Evolutionary conservation across 1,284 basidiomycete genomes (phyloP).

Genomic region (Moesziomyces globuligerus): DNA sequence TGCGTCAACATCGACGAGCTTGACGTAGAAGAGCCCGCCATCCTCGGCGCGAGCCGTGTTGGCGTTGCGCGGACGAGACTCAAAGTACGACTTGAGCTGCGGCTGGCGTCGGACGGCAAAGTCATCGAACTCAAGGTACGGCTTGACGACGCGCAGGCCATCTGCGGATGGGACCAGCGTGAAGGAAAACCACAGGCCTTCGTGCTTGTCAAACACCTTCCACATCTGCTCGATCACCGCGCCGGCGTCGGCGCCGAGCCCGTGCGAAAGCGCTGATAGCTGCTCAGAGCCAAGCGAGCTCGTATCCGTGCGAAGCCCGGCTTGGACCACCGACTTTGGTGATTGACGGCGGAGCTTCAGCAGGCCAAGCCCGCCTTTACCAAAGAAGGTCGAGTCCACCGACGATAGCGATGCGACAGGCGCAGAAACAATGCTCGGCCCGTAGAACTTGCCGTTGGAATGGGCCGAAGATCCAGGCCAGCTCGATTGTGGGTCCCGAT

Average conservation of each 20-base stretch:
- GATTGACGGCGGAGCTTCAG: slow-evolving; percentile 25
- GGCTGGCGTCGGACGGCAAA: slow-evolving; percentile 47
- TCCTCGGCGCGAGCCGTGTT: slow-evolving; percentile 47
- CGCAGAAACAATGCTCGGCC: slow-evolving; percentile 42
- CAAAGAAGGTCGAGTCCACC: slow-evolving; percentile 33
- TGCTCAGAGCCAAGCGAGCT: not conserved
- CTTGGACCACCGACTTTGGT: slow-evolving; percentile 1
- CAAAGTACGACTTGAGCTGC: slow-evolving; percentile 31
- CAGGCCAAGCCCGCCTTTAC: slow-evolving; percentile 43
- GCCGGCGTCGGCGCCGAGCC: slow-evolving; percentile 10
- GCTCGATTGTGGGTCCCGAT: slow-evolving; percentile 29
- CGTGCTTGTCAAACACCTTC: slow-evolving; percentile 38
- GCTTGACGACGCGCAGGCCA: slow-evolving; percentile 6
- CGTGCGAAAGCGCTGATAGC: slow-evolving; percentile 15
- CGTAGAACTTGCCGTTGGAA: slow-evolving; percentile 20
- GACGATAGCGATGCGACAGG: slow-evolving; percentile 3
- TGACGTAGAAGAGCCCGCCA: slow-evolving; percentile 54
- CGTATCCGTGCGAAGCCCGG: slow-evolving; percentile 10
- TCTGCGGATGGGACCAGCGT: slow-evolving; percentile 8
- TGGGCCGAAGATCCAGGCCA: slow-evolving; percentile 12
- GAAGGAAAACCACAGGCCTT: slow-evolving; percentile 55
- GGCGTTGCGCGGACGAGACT: slow-evolving; percentile 24
- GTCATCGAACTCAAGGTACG: slow-evolving; percentile 53
- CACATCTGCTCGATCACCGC: slow-evolving; percentile 25
- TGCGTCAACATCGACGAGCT: slow-evolving; percentile 33